A percentile compares a stretch with the other conserved stretches of the same genome.
phyloP scores from a whole-genome alignment of 2,329 filamentous ascomycete genomes.

The Paecilomyces fulvus region DNA sequence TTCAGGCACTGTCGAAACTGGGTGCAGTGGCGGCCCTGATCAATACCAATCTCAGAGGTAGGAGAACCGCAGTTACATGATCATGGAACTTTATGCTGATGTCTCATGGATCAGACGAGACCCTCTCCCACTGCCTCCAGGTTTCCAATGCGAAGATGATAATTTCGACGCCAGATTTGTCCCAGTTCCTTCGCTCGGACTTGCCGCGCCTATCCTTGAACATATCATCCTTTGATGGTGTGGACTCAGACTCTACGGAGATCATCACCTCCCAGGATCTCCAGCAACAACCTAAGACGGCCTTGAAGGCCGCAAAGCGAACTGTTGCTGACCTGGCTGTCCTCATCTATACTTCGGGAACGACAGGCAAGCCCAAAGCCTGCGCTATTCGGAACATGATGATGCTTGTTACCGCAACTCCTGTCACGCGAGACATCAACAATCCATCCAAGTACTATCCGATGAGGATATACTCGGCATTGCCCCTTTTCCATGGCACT shows the following conservation, averaged over 20 bases:
- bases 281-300: conserved; percentile 16
- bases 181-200: conserved; percentile 23
- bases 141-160: conserved; percentile 34
- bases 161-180: conserved; percentile 38
- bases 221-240: conserved; percentile 27
- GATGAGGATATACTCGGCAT: conserved; percentile 39
- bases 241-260: conserved; percentile 14
- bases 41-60: conserved; percentile 41
- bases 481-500: conserved; percentile 44
- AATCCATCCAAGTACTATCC: conserved; percentile 35
- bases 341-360: conserved; percentile 43
- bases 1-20: conserved; percentile 39
- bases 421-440: conserved; percentile 26
- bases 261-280: conserved; percentile 17
- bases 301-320: conserved; percentile 22
- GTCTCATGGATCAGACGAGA: conserved; percentile 27
- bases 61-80: conserved; percentile 2
- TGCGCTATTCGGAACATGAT: conserved; percentile 34
- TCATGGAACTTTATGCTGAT: background rate
- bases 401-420: conserved; percentile 28
- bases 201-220: conserved; percentile 31
- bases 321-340: conserved; percentile 26
- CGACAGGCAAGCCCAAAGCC: conserved; percentile 41
- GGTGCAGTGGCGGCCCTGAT: conserved; percentile 39
- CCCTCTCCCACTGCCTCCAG: conserved; percentile 37